These are phyloP conservation scores for Hygrophorus russula DNA, from an alignment of 768 basidiomycete species.

Conservation along the genomic window DNA sequence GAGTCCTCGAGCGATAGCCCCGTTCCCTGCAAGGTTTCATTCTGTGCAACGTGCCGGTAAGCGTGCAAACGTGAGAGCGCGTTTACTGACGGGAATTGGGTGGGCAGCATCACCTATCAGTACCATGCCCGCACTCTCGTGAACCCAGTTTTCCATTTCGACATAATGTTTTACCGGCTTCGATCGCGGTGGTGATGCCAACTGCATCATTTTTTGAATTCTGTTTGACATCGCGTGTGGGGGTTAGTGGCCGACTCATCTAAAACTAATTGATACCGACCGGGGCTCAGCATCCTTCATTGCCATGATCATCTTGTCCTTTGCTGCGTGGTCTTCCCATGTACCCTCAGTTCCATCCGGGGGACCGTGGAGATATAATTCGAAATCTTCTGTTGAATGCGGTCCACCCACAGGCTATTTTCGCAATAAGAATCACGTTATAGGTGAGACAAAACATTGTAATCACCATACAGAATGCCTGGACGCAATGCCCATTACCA, in stretches of 20 bases:
- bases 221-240: too few relatives aligned
- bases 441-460: background rate
- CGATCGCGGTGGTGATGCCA: slow-evolving; percentile 22
- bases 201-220: slow-evolving; percentile 26
- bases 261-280: slow-evolving; percentile 15
- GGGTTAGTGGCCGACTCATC: background rate
- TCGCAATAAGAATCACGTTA: slow-evolving; percentile 1
- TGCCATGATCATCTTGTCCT: slow-evolving; percentile 18
- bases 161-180: slow-evolving; percentile 26
- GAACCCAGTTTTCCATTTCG: slow-evolving; percentile 42
- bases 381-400: slow-evolving; percentile 13
- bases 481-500: slow-evolving; percentile 18
- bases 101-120: slow-evolving; percentile 47
- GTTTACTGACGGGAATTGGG: slow-evolving; percentile 35
- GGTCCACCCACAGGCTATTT: slow-evolving; percentile 20
- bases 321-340: slow-evolving; percentile 20
- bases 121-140: slow-evolving; percentile 30
- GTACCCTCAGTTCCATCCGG: slow-evolving; percentile 18
- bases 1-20: slow-evolving; percentile 53
- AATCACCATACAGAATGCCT: slow-evolving; percentile 21
- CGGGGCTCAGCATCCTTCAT: slow-evolving; percentile 24
- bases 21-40: slow-evolving; percentile 35
- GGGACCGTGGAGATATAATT: slow-evolving; percentile 20
- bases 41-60: slow-evolving; percentile 18
- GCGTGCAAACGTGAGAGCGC: background rate